Percentiles rank a stretch among this genome's conserved stretches.
Evolutionary conservation across 2,329 filamentous ascomycete species (phyloP).

Genomic region (Colletotrichum tropicicola): DNA sequence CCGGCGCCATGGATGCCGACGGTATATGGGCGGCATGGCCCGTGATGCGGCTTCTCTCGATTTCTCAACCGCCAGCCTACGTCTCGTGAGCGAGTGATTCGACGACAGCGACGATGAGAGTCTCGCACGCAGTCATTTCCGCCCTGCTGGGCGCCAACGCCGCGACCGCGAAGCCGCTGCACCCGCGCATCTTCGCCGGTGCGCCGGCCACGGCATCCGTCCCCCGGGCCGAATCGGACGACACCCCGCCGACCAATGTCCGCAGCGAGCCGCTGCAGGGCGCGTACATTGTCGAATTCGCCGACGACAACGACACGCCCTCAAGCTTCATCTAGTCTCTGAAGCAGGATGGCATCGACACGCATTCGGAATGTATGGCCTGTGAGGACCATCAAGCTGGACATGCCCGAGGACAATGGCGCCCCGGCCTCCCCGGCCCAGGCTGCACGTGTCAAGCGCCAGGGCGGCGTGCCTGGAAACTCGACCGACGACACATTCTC

Average conservation of each 20-base stretch:
- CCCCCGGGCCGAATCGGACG: not conserved
- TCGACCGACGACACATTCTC: slow-evolving; percentile 20
- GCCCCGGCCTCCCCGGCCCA: slow-evolving; percentile 1
- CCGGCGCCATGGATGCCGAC: too few relatives aligned
- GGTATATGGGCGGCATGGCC: not conserved
- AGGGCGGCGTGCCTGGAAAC: not conserved
- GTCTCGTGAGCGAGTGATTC: slow-evolving; percentile 4
- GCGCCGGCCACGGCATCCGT: not conserved
- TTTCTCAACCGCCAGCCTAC: not conserved
- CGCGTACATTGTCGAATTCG: slow-evolving; percentile 37
- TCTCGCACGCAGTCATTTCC: slow-evolving; percentile 2
- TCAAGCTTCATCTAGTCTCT: slow-evolving; percentile 30
- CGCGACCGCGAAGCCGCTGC: slow-evolving; percentile 3
- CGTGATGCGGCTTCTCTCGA: not conserved
- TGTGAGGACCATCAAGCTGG: slow-evolving; percentile 32
- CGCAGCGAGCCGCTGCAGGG: slow-evolving; percentile 27
- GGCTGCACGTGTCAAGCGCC: slow-evolving; percentile 2
- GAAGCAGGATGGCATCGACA: slow-evolving; percentile 26
- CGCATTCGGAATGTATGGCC: slow-evolving; percentile 41
- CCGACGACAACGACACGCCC: slow-evolving; percentile 26
- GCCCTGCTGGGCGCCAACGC: slow-evolving; percentile 4
- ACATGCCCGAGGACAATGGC: slow-evolving; percentile 28
- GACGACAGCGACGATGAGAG: not conserved
- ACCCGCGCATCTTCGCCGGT: slow-evolving; percentile 1
- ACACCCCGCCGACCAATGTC: not conserved